phyloP scores from a whole-genome alignment of 2,329 filamentous ascomycete genomes.

The Talaromyces funiculosus region DNA sequence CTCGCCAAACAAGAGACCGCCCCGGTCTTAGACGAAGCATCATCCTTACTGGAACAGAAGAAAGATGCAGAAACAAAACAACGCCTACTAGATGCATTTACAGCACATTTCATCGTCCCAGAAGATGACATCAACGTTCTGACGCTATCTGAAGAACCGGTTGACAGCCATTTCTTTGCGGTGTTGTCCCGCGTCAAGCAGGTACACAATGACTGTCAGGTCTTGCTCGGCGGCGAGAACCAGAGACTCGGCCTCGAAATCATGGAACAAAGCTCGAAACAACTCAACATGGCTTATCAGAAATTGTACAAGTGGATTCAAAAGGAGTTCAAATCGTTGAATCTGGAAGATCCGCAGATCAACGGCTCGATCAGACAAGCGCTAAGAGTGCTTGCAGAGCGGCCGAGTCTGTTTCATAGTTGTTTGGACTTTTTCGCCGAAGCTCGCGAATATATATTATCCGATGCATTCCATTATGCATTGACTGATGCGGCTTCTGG shows the following conservation, averaged over 20 bases:
- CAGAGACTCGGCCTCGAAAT: slow-evolving; percentile 83
- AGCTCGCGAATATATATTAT: slow-evolving; percentile 76
- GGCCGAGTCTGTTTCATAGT: slow-evolving; percentile 84
- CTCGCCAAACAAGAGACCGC: slow-evolving; percentile 69
- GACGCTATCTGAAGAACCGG: slow-evolving; percentile 71
- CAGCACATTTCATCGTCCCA: slow-evolving; percentile 74
- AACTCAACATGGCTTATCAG: slow-evolving; percentile 84
- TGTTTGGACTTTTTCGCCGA: slow-evolving; percentile 92
- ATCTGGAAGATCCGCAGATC: slow-evolving; percentile 91
- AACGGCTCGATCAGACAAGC: slow-evolving; percentile 76
- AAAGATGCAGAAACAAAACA: slow-evolving; percentile 74
- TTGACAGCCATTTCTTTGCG: slow-evolving; percentile 79
- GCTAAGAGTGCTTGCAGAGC: slow-evolving; percentile 78
- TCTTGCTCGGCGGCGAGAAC: slow-evolving; percentile 82
- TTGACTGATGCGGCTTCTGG: slow-evolving; percentile 66
- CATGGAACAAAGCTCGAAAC: slow-evolving; percentile 82
- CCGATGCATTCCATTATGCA: slow-evolving; percentile 82
- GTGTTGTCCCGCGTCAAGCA: slow-evolving; percentile 73
- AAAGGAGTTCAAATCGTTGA: slow-evolving; percentile 83
- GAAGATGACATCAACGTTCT: slow-evolving; percentile 72
- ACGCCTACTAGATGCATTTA: slow-evolving; percentile 69
- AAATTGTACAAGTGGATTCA: slow-evolving; percentile 96
- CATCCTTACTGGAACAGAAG: slow-evolving; percentile 65
- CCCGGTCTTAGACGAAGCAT: slow-evolving; percentile 71
- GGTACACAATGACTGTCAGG: slow-evolving; percentile 81